These are phyloP conservation scores for Rhodotorula sp. DNA, from an alignment of 1,284 basidiomycete species.

Conservation along the genomic window DNA sequence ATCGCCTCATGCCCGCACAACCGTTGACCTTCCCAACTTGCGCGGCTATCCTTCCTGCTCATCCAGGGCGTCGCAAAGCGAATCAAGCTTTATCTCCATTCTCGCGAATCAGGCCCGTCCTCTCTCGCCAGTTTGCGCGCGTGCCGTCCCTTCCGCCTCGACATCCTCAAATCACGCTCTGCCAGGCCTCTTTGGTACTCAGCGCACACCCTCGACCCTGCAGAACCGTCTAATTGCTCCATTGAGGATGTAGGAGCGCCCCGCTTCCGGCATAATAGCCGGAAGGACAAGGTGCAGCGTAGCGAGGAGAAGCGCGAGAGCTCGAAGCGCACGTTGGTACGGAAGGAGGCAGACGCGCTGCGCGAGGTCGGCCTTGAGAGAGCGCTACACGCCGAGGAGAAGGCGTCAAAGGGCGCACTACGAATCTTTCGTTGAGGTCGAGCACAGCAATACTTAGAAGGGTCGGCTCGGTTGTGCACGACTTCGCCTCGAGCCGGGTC, in stretches of 20 bases:
- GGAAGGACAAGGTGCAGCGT: constrained; percentile 14
- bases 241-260: too few species aligned
- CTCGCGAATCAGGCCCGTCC: neutral
- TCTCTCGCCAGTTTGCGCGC: neutral
- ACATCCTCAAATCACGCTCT: too few species aligned
- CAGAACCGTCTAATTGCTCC: too few species aligned
- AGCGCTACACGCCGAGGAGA: constrained; percentile 2
- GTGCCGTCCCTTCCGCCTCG: neutral
- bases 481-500: too few species aligned
- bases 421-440: too few species aligned
- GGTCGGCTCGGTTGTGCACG: too few species aligned
- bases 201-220: neutral
- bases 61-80: too few species aligned
- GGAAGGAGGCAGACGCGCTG: constrained; percentile 13
- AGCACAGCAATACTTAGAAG: too few species aligned
- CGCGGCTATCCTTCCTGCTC: too few species aligned
- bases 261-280: constrained; percentile 6
- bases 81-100: too few species aligned
- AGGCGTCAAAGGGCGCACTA: neutral
- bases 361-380: constrained; percentile 21
- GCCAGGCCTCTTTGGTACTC: neutral
- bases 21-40: neutral
- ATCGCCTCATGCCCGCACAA: too few species aligned
- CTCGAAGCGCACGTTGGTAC: neutral
- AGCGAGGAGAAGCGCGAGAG: neutral